Conservation (phyloP, 768 basidiomycete species). For the Rhizopogon rudus region DNA sequence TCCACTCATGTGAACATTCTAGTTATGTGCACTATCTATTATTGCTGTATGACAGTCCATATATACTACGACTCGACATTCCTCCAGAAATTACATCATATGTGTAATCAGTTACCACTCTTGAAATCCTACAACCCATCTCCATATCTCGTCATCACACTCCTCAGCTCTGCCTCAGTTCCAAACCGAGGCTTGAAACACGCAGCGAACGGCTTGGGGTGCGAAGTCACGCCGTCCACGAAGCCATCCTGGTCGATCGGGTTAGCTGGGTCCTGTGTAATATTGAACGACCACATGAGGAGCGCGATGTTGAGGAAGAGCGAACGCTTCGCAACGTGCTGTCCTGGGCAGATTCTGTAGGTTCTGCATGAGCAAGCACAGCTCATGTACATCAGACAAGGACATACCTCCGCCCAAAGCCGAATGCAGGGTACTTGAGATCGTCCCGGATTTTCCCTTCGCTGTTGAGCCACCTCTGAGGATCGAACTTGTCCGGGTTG, state of each 20-base stretch:
- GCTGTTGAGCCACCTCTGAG: constrained; percentile 48
- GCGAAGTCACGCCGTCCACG: constrained; percentile 58
- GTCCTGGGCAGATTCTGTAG: constrained; percentile 60
- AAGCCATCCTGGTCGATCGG: constrained; percentile 62
- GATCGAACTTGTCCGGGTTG: constrained; percentile 54
- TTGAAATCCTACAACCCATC: constrained; percentile 9
- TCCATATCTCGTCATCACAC: constrained; percentile 20
- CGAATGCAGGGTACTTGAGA: constrained; percentile 48
- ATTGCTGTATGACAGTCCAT: too few relatives aligned
- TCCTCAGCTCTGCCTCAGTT: constrained; percentile 19
- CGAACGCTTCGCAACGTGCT: constrained; percentile 56
- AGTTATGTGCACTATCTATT: too few relatives aligned
- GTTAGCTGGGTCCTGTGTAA: constrained; percentile 42
- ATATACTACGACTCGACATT: too few relatives aligned
- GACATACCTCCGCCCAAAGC: constrained; percentile 43
- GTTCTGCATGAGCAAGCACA: not conserved
- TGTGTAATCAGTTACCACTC: too few relatives aligned
- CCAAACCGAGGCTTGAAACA: constrained; percentile 45
- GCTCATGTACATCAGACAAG: not conserved
- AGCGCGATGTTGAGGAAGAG: constrained; percentile 63
- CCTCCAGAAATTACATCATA: too few relatives aligned
- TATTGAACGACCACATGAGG: constrained; percentile 59
- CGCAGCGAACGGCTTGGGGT: constrained; percentile 58
- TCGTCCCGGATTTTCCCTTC: constrained; percentile 43
- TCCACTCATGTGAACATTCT: too few relatives aligned